Base-by-base conservation (phyloP, 2,329 filamentous ascomycete genomes). In the Calonectria fujianensis region DNA sequence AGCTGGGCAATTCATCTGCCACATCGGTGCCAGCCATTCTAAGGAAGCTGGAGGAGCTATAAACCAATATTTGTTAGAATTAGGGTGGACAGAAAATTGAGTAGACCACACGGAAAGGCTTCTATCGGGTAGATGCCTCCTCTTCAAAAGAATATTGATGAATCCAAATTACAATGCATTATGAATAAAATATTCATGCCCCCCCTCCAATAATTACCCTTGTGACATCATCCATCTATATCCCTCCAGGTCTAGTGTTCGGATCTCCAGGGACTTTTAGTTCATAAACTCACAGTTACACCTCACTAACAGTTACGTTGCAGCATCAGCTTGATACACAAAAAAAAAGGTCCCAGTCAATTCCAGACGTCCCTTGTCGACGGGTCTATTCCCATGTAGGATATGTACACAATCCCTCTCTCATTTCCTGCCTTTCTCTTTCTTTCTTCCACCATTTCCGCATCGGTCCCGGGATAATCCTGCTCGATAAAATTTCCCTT, bases 1-100 rank as follows among this genome's bases (percentile, higher is more conserved):
- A 99, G 86, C 93, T 96, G 83, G 97, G 96, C 52, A 95, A 92
- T 81, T 90, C 97, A 76, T 95, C 96, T 66, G 94, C 96, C 0
- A 96, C 94, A 80, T 96, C 95, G 10, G 96, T 98, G 52, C 94
- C 96, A 14, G 87, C 89, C 39, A 87, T 91, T 76, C 82, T 92
- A 79, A 85, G 89, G 75, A 92, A 90, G 81, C 83, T 91, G 78
- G 90, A 92, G 81, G 90, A 91, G 80, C 85, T 89, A 79, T 89
- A 88, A 82, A 80, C 75, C 67, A 45, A 66, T 64, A 57, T 52
- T 31, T 74, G 72, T 54, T 76, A 76, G 57, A 78, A 74, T 51
- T 63, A 70, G 67, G 61, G 29, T 72, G 57, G 66, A 54, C 51
- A 50, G 57, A n/a, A 63, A 41, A 63, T 31, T 45, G 39, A 72